A percentile compares a stretch with the other conserved stretches of the same genome.
Conservation (phyloP, 2,329 filamentous ascomycete species). For the Cladosporium sp. region DNA sequence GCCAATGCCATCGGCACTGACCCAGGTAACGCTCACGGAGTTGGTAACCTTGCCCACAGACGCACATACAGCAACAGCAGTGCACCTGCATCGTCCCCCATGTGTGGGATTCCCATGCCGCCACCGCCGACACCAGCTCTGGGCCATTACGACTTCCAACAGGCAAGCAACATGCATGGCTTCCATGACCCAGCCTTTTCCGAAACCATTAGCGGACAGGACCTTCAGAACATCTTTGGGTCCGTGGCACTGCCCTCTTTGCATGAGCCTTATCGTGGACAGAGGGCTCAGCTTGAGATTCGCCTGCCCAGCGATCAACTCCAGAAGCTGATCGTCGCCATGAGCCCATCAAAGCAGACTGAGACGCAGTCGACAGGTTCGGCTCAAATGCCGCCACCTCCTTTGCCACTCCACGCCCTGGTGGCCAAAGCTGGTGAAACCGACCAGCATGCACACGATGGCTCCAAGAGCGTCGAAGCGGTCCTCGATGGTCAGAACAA, state of each 20-base stretch:
- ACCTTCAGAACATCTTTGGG: not conserved
- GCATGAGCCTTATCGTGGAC: not conserved
- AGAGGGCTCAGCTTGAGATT: slow-evolving; percentile 8
- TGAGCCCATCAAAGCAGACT: slow-evolving; percentile 16
- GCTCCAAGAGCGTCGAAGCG: not conserved
- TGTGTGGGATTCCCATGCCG: slow-evolving; percentile 21
- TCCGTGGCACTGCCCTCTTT: not conserved
- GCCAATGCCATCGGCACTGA: slow-evolving; percentile 17
- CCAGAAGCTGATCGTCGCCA: slow-evolving; percentile 30
- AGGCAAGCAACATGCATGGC: not conserved
- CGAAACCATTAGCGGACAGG: not conserved
- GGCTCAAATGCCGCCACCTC: slow-evolving; percentile 32
- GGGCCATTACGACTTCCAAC: slow-evolving; percentile 17
- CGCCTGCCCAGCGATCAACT: slow-evolving; percentile 36
- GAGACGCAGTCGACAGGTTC: not conserved
- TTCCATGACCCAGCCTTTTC: not conserved
- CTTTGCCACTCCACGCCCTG: slow-evolving; percentile 28
- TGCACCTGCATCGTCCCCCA: not conserved
- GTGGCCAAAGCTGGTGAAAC: slow-evolving; percentile 13
- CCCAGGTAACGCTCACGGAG: not conserved
- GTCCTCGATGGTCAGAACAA: too few species aligned
- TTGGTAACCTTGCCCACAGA: slow-evolving; percentile 13
- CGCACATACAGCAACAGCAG: slow-evolving; percentile 26
- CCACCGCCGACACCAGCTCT: slow-evolving; percentile 27
- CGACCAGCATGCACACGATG: not conserved